Conservation (phyloP, 352 stramenopile genomes). For the Plasmopara muralis region DNA sequence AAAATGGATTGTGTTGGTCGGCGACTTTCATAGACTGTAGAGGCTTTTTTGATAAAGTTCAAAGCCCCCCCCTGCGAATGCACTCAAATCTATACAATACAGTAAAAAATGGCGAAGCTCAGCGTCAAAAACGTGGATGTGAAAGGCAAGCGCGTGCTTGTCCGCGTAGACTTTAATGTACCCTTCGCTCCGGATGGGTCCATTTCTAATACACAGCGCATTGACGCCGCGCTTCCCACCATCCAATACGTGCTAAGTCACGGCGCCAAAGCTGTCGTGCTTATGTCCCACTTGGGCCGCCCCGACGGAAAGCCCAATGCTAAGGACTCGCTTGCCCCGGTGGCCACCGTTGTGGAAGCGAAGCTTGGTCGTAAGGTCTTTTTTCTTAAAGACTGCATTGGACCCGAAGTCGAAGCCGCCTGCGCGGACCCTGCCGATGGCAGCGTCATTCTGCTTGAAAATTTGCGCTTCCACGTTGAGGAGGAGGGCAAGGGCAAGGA, state of each 20-base stretch:
- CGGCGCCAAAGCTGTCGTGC: constrained; percentile 96
- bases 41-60: too few species aligned
- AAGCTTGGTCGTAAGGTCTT: constrained; percentile 89
- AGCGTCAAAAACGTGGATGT: constrained; percentile 92
- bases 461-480: constrained; percentile 98
- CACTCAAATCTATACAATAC: too few species aligned
- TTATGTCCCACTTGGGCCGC: constrained; percentile 98
- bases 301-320: constrained; percentile 91
- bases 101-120: constrained; percentile 62
- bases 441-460: constrained; percentile 97
- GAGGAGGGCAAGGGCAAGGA: constrained; percentile 91
- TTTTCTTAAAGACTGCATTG: constrained; percentile 96
- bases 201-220: constrained; percentile 98
- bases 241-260: constrained; percentile 96
- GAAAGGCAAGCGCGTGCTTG: constrained; percentile 97
- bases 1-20: too few species aligned
- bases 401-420: constrained; percentile 78
- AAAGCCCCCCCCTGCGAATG: too few species aligned
- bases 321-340: constrained; percentile 95
- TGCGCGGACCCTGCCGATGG: constrained; percentile 59
- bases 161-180: constrained; percentile 99
- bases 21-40: too few species aligned
- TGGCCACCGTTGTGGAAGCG: constrained; percentile 88
- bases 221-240: constrained; percentile 94
- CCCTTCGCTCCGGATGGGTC: constrained; percentile 91